Evolutionary conservation across 2,329 filamentous ascomycete genomes (phyloP).

Genomic region (Chrysoporthe cubensis): DNA sequence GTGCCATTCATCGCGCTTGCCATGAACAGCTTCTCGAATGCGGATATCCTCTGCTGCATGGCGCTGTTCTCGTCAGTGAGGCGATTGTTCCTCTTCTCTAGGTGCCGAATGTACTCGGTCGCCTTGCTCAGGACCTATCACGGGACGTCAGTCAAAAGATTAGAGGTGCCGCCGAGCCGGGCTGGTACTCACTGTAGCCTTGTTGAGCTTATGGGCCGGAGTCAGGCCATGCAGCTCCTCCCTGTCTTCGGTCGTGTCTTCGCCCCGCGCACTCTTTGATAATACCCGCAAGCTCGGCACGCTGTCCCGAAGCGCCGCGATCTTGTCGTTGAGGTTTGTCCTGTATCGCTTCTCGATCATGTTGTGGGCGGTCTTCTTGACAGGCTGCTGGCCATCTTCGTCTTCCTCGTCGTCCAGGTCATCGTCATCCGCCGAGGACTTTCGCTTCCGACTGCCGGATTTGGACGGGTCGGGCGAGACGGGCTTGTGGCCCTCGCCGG

Average conservation of each 20-base stretch:
- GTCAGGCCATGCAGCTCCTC: slow-evolving; percentile 82
- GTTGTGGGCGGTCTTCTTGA: slow-evolving; percentile 95
- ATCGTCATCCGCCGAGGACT: slow-evolving; percentile 64
- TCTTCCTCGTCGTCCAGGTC: slow-evolving; percentile 65
- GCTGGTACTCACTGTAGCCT: slow-evolving; percentile 71
- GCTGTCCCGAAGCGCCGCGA: slow-evolving; percentile 86
- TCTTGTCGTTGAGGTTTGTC: slow-evolving; percentile 97
- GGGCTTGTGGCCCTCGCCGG: slow-evolving; percentile 51
- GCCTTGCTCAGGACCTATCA: slow-evolving; percentile 81
- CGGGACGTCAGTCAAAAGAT: slow-evolving; percentile 16
- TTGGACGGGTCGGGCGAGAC: slow-evolving; percentile 66
- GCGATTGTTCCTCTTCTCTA: slow-evolving; percentile 87
- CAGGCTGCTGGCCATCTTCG: slow-evolving; percentile 57
- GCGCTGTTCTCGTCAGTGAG: slow-evolving; percentile 79
- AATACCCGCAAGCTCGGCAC: slow-evolving; percentile 88
- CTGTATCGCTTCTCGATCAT: slow-evolving; percentile 98
- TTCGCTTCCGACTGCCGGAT: slow-evolving; percentile 65
- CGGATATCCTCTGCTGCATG: slow-evolving; percentile 77
- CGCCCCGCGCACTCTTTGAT: slow-evolving; percentile 70
- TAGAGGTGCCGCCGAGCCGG: not conserved
- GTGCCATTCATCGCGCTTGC: slow-evolving; percentile 70
- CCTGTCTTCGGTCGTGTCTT: slow-evolving; percentile 72
- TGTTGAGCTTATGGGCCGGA: slow-evolving; percentile 93
- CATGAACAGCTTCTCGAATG: slow-evolving; percentile 79
- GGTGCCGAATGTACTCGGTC: slow-evolving; percentile 91